Evolutionary conservation across 2,329 filamentous ascomycete genomes (phyloP), one percentile per base, ranked within the genome.

Genomic region (Fusarium chlamydosporum): DNA sequence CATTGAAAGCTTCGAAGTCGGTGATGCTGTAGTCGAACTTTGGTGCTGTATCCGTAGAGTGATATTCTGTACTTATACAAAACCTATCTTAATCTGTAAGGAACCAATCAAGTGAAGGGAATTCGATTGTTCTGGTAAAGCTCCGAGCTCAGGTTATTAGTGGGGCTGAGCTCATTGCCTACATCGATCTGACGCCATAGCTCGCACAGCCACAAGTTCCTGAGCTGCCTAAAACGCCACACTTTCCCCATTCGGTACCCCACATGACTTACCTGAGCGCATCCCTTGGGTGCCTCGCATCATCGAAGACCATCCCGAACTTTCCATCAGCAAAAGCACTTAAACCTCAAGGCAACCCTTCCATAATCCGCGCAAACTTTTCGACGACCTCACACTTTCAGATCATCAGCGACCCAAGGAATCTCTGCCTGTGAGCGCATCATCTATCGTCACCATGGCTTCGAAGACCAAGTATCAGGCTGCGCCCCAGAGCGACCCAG

Each of bases 401-500:
- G 26, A 13, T 26, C 35, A 29, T 12, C 12, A 56, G 13, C 18
- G 12, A 27, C 27, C 16, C 12, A 23, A 26, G 33, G 23, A 56
- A 26, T 13, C 7, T 46, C 7, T 34, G 9, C 12, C 35, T 38
- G 47, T 18, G 20, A 31, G 13, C 48, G 47, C 37, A 45, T 34
- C 37, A 45, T 34, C 15, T 4, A 16, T 48, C 46, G 38, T 29
- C 43, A 42, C 41, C 58, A 95, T 95, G 92, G 86, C 91, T 48
- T 85, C 89, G 65, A 93, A 88, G 73, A 85, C 93, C 52, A 96
- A 95, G 81, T 98, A 97, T 80, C 86, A 91, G 71, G 87, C 89
- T 52, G 93, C 93, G 74, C 89, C 94, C 23, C 91, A 93, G 83
- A 91, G 92, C 78, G 95, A 97, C 82, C 95, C 94, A 45, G 87